Conservation (phyloP, 768 basidiomycete species). For the Lactarius tabidus region DNA sequence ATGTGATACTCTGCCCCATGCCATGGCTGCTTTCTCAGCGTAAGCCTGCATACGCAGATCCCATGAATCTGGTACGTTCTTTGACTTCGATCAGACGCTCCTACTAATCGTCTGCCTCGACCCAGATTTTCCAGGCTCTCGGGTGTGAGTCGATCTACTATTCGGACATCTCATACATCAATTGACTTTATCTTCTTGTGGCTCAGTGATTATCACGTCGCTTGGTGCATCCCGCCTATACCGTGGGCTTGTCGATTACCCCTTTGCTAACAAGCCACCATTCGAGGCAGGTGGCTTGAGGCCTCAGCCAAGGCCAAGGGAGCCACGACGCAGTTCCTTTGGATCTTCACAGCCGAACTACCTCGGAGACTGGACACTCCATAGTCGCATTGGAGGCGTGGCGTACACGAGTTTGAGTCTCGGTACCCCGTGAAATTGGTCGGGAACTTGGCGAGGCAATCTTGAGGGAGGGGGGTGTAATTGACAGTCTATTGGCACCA, state of each 20-base stretch:
- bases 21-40: background rate
- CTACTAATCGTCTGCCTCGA: background rate
- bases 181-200: background rate
- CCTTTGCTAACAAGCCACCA: too few species aligned
- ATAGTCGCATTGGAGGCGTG: background rate
- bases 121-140: background rate
- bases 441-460: background rate
- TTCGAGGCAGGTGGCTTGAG: background rate
- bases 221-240: background rate
- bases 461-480: background rate
- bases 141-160: background rate
- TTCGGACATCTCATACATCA: background rate
- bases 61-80: slow-evolving; percentile 7
- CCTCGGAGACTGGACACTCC: background rate
- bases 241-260: background rate
- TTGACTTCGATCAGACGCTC: background rate
- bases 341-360: background rate
- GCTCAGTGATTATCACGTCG: background rate
- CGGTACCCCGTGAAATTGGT: background rate
- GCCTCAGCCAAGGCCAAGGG: background rate
- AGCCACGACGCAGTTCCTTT: background rate
- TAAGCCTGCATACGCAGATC: background rate
- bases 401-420: background rate
- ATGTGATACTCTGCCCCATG: background rate
- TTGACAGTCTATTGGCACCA: background rate